Percentiles rank a stretch among this genome's conserved stretches.
These are phyloP conservation scores for Elsinoe batatas DNA, from an alignment of 2,329 filamentous ascomycete genomes.

Conservation along the genomic window DNA sequence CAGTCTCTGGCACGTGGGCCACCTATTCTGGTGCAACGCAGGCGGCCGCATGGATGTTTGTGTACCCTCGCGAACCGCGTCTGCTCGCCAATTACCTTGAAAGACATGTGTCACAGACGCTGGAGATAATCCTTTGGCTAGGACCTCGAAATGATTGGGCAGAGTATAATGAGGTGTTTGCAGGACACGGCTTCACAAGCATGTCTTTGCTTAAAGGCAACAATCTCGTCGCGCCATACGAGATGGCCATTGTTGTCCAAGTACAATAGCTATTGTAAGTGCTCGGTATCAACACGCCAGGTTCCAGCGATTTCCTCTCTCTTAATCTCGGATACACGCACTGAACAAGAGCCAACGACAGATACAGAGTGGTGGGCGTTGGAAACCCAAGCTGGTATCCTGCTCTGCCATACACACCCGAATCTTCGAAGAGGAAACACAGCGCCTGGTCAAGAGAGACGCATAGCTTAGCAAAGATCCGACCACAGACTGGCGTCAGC, in stretches of 20 bases:
- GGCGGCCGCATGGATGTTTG: slow-evolving; percentile 42
- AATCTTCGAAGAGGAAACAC: too few relatives aligned
- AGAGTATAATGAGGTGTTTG: slow-evolving; percentile 15
- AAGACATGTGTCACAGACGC: slow-evolving; percentile 21
- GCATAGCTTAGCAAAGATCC: too few relatives aligned
- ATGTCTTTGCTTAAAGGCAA: neutral
- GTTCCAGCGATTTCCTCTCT: too few relatives aligned
- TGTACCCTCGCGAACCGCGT: slow-evolving; percentile 42
- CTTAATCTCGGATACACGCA: too few relatives aligned
- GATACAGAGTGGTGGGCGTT: neutral
- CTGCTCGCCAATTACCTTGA: slow-evolving; percentile 38
- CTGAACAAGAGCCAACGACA: too few relatives aligned
- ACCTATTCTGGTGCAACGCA: slow-evolving; percentile 33
- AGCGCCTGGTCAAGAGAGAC: too few relatives aligned
- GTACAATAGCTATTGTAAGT: neutral
- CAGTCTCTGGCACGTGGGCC: slow-evolving; percentile 37
- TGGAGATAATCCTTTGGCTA: slow-evolving; percentile 34
- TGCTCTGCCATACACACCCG: too few relatives aligned
- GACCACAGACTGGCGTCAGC: too few relatives aligned
- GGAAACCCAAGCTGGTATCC: neutral
- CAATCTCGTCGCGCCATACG: slow-evolving; percentile 8
- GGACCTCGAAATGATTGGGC: slow-evolving; percentile 36
- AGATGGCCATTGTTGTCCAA: slow-evolving; percentile 6
- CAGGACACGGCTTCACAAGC: neutral
- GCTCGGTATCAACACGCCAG: too few relatives aligned